Conservation (phyloP, 2,329 filamentous ascomycete species). For the Daldinia sp. region DNA sequence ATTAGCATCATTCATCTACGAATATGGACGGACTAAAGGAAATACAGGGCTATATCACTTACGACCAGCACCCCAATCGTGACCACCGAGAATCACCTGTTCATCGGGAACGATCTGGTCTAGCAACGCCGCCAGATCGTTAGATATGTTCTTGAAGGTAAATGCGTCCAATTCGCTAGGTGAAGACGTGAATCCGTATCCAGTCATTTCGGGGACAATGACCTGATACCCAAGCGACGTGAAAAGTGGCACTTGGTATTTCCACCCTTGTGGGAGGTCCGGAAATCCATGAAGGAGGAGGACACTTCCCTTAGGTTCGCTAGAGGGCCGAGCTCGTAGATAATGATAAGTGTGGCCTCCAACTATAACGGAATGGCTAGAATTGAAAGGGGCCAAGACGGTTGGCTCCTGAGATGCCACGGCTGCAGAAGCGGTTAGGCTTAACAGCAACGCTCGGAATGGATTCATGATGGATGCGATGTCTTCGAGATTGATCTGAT, state of each 20-base stretch:
- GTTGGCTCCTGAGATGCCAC: not conserved
- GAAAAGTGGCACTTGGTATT: conserved; percentile 73
- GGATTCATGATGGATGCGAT: not conserved
- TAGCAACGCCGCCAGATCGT: conserved; percentile 65
- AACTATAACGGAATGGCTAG: conserved; percentile 17
- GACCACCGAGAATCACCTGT: conserved; percentile 71
- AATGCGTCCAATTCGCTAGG: conserved; percentile 51
- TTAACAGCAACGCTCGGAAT: not conserved
- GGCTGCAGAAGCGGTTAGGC: not conserved
- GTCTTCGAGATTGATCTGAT: not conserved
- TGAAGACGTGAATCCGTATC: conserved; percentile 67
- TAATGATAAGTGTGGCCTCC: conserved; percentile 17
- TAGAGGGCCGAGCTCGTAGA: conserved; percentile 13
- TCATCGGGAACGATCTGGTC: conserved; percentile 54
- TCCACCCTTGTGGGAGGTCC: conserved; percentile 71
- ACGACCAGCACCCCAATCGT: conserved; percentile 73
- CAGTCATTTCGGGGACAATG: conserved; percentile 74
- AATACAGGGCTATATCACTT: not conserved
- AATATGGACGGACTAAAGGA: not conserved
- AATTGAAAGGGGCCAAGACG: conserved; percentile 18
- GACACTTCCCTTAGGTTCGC: conserved; percentile 22
- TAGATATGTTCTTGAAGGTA: conserved; percentile 64
- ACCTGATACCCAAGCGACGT: conserved; percentile 68
- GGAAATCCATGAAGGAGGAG: conserved; percentile 49
- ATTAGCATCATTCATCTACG: not conserved